Conservation (phyloP, 2,329 filamentous ascomycete species). For the Penicillium rolfsii region DNA sequence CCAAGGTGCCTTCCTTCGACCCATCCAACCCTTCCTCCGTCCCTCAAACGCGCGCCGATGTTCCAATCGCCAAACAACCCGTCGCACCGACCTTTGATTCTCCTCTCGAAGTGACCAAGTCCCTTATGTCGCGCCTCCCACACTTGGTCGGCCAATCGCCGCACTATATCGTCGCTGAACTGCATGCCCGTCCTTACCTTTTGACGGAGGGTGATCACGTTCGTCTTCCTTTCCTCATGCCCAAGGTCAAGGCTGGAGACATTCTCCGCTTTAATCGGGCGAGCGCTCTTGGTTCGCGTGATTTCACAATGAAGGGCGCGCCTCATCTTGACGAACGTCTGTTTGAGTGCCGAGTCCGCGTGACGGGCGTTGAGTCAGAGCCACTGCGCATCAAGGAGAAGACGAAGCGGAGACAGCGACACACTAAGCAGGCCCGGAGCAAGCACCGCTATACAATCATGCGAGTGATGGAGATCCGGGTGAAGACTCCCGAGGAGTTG, state of each 20-base stretch:
- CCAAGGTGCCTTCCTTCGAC: conserved; percentile 15
- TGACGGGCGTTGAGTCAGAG: conserved; percentile 82
- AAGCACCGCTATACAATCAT: conserved; percentile 90
- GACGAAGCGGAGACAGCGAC: conserved; percentile 73
- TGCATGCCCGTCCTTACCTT: conserved; percentile 55
- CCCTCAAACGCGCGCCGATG: conserved; percentile 30
- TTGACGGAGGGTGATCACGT: conserved; percentile 68
- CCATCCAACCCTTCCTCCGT: conserved; percentile 17
- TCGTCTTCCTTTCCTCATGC: conserved; percentile 79
- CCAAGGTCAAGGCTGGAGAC: conserved; percentile 76
- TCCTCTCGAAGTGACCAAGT: conserved; percentile 47
- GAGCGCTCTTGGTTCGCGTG: conserved; percentile 77
- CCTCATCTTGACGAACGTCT: conserved; percentile 82
- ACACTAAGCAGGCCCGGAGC: conserved; percentile 75
- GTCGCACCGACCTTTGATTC: conserved; percentile 42
- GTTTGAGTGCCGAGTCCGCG: conserved; percentile 82
- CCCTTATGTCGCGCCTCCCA: conserved; percentile 49
- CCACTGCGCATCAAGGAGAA: conserved; percentile 77
- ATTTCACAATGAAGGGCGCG: conserved; percentile 82
- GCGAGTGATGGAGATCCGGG: conserved; percentile 77
- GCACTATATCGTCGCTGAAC: conserved; percentile 53
- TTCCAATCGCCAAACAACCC: conserved; percentile 40
- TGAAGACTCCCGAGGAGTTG: conserved; percentile 62
- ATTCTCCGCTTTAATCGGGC: conserved; percentile 86
- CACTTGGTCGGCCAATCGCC: conserved; percentile 49